Base-by-base conservation (phyloP, 2,329 filamentous ascomycete genomes). In the Passalora sequoiae region DNA sequence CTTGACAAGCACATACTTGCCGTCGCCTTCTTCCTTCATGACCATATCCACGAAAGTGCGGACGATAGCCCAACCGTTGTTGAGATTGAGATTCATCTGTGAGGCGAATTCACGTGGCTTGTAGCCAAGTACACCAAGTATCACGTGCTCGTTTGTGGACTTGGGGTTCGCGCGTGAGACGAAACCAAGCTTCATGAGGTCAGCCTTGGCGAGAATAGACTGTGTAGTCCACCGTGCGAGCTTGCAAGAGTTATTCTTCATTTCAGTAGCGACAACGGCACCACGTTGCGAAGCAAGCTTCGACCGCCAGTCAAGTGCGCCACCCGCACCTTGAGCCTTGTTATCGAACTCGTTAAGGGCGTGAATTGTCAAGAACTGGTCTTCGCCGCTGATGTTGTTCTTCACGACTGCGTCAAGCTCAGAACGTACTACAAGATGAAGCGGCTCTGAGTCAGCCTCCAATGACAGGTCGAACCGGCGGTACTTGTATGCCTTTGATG, bases 211-310 rank as follows among this genome's bases (percentile, higher is more conserved):
- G 46, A 98, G 80, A 63, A 98, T 96, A 63, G 85, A 87, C 76
- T 98, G 92, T 31, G 91, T 88, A 22, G 92, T 95, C 92, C 92
- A 98, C 66, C 92, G 78, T 46, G 92, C 92, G 51, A 98, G 83
- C 77, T 98, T 98, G 84, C 88, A 94, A 64, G 83, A 89, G 80
- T 98, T 98, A 81, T 98, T 98, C 86, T 98, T 98, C 92, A 98
- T 98, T 75, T 98, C 92, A 9, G 92, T 98, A 15, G 92, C 92
- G 19, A 98, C 86, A 31, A 98, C 91, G 44, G 92, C 92, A 81
- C 92, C 92, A 61, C 92, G 85, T 74, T 96, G 89, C 59, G 83
- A 88, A 53, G 86, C 85, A 48, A 98, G 80, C 79, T 98, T 98
- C 57, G 83, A 84, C 66, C 92, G 80, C 92, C 92, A 98, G 77